Conservation (phyloP, 805 yeast species). For the Barnettozyma sucrosica region DNA sequence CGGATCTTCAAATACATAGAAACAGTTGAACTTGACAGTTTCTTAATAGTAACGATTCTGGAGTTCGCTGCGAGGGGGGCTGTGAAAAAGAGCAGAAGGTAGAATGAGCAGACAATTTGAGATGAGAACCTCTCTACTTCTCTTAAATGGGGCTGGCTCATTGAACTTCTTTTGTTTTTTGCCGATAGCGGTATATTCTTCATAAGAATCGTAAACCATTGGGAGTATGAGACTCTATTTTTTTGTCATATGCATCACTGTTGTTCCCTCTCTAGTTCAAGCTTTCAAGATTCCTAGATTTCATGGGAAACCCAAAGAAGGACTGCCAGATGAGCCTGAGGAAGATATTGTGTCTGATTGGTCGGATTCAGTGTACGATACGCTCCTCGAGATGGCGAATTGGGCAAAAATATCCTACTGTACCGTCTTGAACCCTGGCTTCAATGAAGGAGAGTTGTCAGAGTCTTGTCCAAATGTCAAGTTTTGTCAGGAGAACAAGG, state of each 20-base stretch:
- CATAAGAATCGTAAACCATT: too few species aligned
- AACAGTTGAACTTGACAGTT: too few species aligned
- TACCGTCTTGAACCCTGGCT: conserved; percentile 6
- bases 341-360: background rate
- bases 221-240: background rate
- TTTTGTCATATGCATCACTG: background rate
- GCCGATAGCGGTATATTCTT: too few species aligned
- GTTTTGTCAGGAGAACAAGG: conserved; percentile 11
- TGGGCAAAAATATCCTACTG: conserved; percentile 10
- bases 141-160: too few species aligned
- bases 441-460: conserved; percentile 3
- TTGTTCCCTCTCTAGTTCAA: background rate
- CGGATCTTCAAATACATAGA: too few species aligned
- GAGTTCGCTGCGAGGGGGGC: too few species aligned
- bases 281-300: background rate
- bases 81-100: too few species aligned
- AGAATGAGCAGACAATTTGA: too few species aligned
- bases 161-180: too few species aligned
- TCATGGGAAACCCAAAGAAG: background rate
- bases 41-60: too few species aligned
- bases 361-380: conserved; percentile 3
- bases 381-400: conserved; percentile 2
- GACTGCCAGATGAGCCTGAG: too few species aligned
- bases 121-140: too few species aligned
- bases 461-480: conserved; percentile 9